These are phyloP conservation scores for Piper betle DNA, from an alignment of 164 flowering plant species.

Conservation along the genomic window DNA sequence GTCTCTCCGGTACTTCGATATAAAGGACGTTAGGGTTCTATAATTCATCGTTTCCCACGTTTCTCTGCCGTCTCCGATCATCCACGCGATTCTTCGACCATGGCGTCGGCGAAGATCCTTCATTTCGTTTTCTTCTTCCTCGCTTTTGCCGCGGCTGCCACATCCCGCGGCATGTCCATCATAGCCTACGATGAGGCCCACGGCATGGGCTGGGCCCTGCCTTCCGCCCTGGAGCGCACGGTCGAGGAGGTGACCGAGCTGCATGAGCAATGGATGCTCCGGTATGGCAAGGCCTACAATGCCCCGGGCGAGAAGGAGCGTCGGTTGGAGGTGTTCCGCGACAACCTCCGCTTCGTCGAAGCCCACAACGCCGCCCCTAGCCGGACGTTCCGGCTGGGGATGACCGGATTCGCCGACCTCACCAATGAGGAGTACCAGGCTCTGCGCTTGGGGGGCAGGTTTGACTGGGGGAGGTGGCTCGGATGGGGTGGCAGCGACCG, in stretches of 20 bases:
- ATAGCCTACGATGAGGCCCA: neutral
- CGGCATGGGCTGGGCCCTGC: neutral
- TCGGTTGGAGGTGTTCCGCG: slow-evolving; percentile 44
- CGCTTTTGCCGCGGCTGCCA: neutral
- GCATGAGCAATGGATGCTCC: slow-evolving; percentile 32
- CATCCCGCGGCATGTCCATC: neutral
- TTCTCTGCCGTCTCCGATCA: neutral
- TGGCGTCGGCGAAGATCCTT: neutral
- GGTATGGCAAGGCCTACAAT: slow-evolving; percentile 16
- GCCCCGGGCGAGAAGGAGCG: slow-evolving; percentile 21
- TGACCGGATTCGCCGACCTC: slow-evolving; percentile 23
- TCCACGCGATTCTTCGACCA: neutral
- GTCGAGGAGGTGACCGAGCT: slow-evolving; percentile 4
- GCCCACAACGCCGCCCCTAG: slow-evolving; percentile 30
- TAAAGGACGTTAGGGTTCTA: too few species aligned
- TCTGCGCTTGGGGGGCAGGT: slow-evolving; percentile 41
- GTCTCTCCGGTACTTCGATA: too few species aligned
- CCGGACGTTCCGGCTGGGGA: slow-evolving; percentile 27
- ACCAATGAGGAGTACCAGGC: slow-evolving; percentile 14
- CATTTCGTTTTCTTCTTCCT: neutral
- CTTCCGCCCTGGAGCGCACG: neutral
- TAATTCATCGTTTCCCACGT: neutral
- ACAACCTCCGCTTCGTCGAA: slow-evolving; percentile 38
- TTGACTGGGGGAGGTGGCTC: slow-evolving; percentile 21
- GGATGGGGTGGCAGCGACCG: slow-evolving; percentile 24